Conservation (phyloP, 2,329 filamentous ascomycete species). For the Colletotrichum chrysophilum region DNA sequence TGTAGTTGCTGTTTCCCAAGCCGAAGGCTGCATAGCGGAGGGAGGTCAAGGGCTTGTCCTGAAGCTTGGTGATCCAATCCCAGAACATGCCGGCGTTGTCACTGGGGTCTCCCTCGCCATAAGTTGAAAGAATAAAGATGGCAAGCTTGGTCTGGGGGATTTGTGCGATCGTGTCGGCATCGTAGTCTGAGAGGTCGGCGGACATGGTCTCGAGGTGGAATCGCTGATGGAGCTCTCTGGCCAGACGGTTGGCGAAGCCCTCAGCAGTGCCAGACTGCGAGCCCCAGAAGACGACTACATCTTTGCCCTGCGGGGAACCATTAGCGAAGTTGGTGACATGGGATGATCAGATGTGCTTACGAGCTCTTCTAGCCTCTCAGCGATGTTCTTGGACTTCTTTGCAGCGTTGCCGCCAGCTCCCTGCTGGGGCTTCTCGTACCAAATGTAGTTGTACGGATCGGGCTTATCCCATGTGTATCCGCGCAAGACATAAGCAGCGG, state of each 20-base stretch:
- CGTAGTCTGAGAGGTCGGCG: slow-evolving; percentile 53
- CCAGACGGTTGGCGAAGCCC: slow-evolving; percentile 43
- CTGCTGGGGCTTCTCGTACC: slow-evolving; percentile 51
- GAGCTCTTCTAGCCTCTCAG: slow-evolving; percentile 34
- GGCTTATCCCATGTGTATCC: slow-evolving; percentile 52
- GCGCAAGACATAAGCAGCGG: slow-evolving; percentile 42
- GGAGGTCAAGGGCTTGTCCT: slow-evolving; percentile 16
- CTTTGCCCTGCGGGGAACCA: neutral
- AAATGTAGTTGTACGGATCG: slow-evolving; percentile 52
- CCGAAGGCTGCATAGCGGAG: slow-evolving; percentile 41
- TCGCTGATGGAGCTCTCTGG: slow-evolving; percentile 40
- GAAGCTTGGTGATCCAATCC: slow-evolving; percentile 29
- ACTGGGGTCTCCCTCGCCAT: slow-evolving; percentile 45
- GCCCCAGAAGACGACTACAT: slow-evolving; percentile 48
- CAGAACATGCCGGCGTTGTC: slow-evolving; percentile 39
- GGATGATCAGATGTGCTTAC: slow-evolving; percentile 16
- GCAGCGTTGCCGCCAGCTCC: slow-evolving; percentile 27
- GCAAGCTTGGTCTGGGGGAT: slow-evolving; percentile 30
- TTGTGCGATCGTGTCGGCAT: slow-evolving; percentile 40
- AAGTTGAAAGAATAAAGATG: slow-evolving; percentile 43
- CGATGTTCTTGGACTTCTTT: slow-evolving; percentile 50
- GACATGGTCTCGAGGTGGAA: slow-evolving; percentile 44
- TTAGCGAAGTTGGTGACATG: neutral
- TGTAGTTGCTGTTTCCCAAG: slow-evolving; percentile 43
- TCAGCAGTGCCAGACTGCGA: slow-evolving; percentile 53